Percentiles rank a stretch among this genome's conserved stretches.
These are phyloP conservation scores for Eucalyptus regnans DNA, from an alignment of 345 rosid species.

Conservation along the genomic window DNA sequence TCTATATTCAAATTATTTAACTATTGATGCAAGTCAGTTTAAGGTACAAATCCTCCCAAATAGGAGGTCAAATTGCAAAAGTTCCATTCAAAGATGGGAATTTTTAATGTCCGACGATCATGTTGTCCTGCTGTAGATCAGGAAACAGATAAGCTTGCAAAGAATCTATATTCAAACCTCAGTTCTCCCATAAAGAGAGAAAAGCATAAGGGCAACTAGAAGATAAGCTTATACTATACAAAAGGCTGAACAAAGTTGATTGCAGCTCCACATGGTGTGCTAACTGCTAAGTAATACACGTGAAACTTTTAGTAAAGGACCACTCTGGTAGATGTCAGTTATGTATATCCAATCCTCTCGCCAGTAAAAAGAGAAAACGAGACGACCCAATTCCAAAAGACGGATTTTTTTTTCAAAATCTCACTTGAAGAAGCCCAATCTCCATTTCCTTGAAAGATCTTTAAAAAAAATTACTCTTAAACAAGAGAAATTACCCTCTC, in stretches of 20 bases:
- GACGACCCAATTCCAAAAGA: background rate
- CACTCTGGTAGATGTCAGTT: background rate
- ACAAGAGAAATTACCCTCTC: background rate
- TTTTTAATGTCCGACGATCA: fast-evolving
- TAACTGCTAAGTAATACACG: background rate
- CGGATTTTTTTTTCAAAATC: background rate
- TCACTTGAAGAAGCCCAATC: background rate
- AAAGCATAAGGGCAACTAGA: background rate
- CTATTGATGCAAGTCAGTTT: background rate
- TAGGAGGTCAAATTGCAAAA: background rate
- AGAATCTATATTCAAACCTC: background rate
- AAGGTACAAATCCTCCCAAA: background rate
- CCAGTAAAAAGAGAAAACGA: background rate
- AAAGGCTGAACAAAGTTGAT: background rate
- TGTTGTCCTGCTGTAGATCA: background rate
- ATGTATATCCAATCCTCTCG: background rate
- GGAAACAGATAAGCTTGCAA: background rate
- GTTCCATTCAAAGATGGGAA: background rate
- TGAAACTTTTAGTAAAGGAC: background rate
- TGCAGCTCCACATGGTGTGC: background rate
- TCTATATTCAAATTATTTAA: background rate
- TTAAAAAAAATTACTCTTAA: background rate
- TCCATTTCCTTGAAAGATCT: background rate
- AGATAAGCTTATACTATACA: background rate
- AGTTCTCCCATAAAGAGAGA: background rate